Evolutionary conservation across 768 basidiomycete genomes (phyloP).

Genomic region (Mycena vulgaris): DNA sequence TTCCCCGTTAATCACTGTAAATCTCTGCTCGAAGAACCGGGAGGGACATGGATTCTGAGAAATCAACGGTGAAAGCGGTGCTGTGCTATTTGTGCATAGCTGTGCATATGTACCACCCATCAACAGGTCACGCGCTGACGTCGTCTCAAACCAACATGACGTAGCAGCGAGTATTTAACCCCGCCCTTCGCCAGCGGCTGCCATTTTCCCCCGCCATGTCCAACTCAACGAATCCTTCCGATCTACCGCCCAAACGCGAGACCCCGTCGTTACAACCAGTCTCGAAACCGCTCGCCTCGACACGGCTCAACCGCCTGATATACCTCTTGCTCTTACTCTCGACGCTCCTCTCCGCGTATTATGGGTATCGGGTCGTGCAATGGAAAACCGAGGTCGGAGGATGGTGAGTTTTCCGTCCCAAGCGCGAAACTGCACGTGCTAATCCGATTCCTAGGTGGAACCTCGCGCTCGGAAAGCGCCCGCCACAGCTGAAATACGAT

Average conservation of each 20-base stretch:
- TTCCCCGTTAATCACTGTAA: too few relatives aligned
- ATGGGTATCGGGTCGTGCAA: constrained; percentile 64
- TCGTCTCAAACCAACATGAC: too few relatives aligned
- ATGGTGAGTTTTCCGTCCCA: constrained; percentile 52
- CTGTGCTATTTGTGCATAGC: too few relatives aligned
- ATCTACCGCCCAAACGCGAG: not conserved
- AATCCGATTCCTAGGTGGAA: constrained; percentile 57
- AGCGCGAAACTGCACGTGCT: not conserved
- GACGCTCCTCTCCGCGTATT: constrained; percentile 63
- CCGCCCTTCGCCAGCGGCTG: too few relatives aligned
- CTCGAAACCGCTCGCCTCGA: constrained; percentile 60
- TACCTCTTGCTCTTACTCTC: constrained; percentile 62
- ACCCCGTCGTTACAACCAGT: constrained; percentile 48
- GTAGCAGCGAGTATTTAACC: too few relatives aligned
- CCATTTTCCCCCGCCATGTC: too few relatives aligned
- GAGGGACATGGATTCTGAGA: too few relatives aligned
- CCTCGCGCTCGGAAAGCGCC: constrained; percentile 57
- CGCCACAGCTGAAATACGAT: constrained; percentile 42
- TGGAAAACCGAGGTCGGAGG: constrained; percentile 69
- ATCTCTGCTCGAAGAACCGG: too few relatives aligned
- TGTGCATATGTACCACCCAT: too few relatives aligned
- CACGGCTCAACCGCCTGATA: constrained; percentile 64
- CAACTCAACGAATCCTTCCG: not conserved
- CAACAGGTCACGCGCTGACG: too few relatives aligned
- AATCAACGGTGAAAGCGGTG: too few relatives aligned